phyloP scores from a whole-genome alignment of 1,284 basidiomycete species.

The Fistulina hepatica region DNA sequence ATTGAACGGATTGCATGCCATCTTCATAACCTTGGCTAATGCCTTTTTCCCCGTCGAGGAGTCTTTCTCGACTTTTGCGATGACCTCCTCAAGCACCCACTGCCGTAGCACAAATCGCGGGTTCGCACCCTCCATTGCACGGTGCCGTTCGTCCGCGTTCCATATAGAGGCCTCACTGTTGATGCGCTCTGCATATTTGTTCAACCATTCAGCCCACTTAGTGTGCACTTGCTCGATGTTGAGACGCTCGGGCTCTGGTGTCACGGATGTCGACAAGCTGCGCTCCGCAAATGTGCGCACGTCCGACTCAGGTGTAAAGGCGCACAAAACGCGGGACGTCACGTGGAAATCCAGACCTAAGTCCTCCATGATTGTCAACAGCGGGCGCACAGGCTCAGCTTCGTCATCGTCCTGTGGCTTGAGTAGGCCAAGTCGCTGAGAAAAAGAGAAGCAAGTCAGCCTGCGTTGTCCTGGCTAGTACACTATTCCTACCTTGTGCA shows the following conservation, averaged over 20 bases:
- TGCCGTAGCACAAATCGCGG: slow-evolving; percentile 86
- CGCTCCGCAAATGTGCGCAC: slow-evolving; percentile 35
- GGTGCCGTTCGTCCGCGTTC: slow-evolving; percentile 26
- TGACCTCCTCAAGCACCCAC: slow-evolving; percentile 89
- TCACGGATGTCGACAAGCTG: slow-evolving; percentile 36
- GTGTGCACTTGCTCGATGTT: slow-evolving; percentile 32
- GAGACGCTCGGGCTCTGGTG: slow-evolving; percentile 33
- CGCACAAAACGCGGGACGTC: slow-evolving; percentile 62
- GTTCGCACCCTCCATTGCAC: slow-evolving; percentile 41
- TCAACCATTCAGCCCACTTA: slow-evolving; percentile 61
- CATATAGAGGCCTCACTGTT: slow-evolving; percentile 37
- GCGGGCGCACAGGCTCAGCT: slow-evolving; percentile 42
- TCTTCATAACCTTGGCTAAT: slow-evolving; percentile 70
- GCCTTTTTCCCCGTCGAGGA: slow-evolving; percentile 45
- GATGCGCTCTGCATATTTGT: slow-evolving; percentile 52
- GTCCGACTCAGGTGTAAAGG: slow-evolving; percentile 44
- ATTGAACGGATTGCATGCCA: slow-evolving; percentile 74
- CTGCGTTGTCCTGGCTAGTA: not conserved
- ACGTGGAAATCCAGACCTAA: slow-evolving; percentile 76
- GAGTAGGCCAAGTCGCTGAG: slow-evolving; percentile 65
- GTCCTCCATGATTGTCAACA: slow-evolving; percentile 58
- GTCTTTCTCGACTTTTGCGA: slow-evolving; percentile 59
- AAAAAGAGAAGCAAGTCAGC: not conserved
- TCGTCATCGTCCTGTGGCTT: slow-evolving; percentile 48
- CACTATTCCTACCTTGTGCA: slow-evolving; percentile 49